Evolutionary conservation across 2,329 filamentous ascomycete genomes (phyloP).

Genomic region (Colletotrichum viniferum): DNA sequence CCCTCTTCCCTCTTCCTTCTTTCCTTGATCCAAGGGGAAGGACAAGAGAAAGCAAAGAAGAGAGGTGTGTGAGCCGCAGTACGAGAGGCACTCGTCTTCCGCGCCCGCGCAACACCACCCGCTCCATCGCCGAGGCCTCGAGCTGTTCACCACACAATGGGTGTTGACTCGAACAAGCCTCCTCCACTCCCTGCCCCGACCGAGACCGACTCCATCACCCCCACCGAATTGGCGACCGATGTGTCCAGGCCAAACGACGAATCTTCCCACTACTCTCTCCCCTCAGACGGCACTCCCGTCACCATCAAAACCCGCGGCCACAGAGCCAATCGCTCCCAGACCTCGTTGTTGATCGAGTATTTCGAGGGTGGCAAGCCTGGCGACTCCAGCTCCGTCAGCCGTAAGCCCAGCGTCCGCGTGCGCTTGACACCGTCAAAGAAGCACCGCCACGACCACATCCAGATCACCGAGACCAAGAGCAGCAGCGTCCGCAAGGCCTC

Average conservation of each 20-base stretch:
- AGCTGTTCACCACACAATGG: constrained; percentile 49
- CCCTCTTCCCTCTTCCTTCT: constrained; percentile 5
- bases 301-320: constrained; percentile 82
- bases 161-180: constrained; percentile 58
- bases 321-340: constrained; percentile 72
- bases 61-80: constrained; percentile 21
- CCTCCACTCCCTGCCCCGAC: constrained; percentile 80
- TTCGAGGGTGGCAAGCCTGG: constrained; percentile 78
- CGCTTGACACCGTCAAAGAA: constrained; percentile 80
- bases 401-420: constrained; percentile 81
- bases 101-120: constrained; percentile 10
- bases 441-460: constrained; percentile 74
- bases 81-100: constrained; percentile 16
- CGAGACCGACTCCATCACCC: constrained; percentile 69
- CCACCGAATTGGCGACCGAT: constrained; percentile 70
- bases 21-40: constrained; percentile 16
- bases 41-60: constrained; percentile 2
- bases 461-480: constrained; percentile 82
- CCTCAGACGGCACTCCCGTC: constrained; percentile 87
- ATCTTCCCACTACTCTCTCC: constrained; percentile 79
- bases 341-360: constrained; percentile 91
- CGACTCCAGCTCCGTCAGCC: constrained; percentile 59
- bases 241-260: constrained; percentile 71
- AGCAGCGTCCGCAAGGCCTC: constrained; percentile 70
- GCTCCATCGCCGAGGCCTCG: constrained; percentile 14